A percentile compares a stretch with the other conserved stretches of the same genome.
Conservation (phyloP, 129 eudicot species). For the Logfia minima region DNA sequence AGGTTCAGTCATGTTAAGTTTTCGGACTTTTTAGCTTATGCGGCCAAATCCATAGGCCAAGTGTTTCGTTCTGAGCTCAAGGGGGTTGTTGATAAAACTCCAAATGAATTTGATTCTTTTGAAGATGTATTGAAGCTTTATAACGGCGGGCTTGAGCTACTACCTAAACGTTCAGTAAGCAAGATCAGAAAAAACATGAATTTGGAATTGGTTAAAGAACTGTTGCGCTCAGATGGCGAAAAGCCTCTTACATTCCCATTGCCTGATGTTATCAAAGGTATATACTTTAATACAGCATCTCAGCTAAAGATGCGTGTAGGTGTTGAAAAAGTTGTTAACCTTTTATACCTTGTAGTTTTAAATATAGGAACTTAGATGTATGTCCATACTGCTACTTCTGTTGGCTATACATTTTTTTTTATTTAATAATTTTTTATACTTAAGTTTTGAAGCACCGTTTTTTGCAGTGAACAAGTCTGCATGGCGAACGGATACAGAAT, state of each 20-base stretch:
- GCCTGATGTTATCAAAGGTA: slow-evolving; percentile 88
- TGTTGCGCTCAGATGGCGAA: slow-evolving; percentile 62
- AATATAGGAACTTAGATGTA: too few species aligned
- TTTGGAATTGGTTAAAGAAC: slow-evolving; percentile 60
- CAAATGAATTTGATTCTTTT: slow-evolving; percentile 66
- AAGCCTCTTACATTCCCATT: slow-evolving; percentile 54
- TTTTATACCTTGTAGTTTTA: too few species aligned
- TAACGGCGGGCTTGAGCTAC: slow-evolving; percentile 42
- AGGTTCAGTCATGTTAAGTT: slow-evolving; percentile 58
- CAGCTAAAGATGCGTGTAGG: background rate
- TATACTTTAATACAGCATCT: background rate
- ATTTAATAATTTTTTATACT: background rate
- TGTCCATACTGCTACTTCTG: too few species aligned
- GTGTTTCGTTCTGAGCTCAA: slow-evolving; percentile 57
- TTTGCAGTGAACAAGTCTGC: slow-evolving; percentile 41
- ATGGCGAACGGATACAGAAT: slow-evolving; percentile 60
- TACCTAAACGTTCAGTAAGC: background rate
- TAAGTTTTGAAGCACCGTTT: background rate
- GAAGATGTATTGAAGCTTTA: slow-evolving; percentile 53
- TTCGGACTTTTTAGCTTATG: slow-evolving; percentile 73
- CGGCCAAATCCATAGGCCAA: slow-evolving; percentile 66
- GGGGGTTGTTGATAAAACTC: slow-evolving; percentile 55
- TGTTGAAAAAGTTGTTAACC: background rate
- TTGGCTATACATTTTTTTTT: background rate
- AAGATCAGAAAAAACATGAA: slow-evolving; percentile 45